Evolutionary conservation across 495 filamentous ascomycete species (phyloP).

Genomic region (Aspergillus carlsbadensis): DNA sequence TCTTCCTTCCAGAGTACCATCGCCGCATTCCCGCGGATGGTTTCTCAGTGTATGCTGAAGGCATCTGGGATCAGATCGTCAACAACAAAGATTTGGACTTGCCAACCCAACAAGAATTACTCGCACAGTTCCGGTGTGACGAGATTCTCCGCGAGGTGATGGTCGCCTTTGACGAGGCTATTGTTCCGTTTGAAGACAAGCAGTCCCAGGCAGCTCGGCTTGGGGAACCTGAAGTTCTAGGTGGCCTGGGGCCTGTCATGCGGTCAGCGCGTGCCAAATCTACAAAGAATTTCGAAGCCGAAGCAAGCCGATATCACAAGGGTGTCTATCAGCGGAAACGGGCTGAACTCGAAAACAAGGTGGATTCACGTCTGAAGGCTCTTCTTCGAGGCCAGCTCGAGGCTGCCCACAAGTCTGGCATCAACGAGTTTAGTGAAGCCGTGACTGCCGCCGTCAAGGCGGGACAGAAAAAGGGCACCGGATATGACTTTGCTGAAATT

Average conservation of each 20-base stretch:
- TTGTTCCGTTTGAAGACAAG: constrained; percentile 81
- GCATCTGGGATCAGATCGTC: constrained; percentile 97
- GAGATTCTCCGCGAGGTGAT: constrained; percentile 89
- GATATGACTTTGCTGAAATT: constrained; percentile 93
- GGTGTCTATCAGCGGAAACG: constrained; percentile 85
- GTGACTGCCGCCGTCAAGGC: constrained; percentile 80
- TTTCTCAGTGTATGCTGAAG: constrained; percentile 86
- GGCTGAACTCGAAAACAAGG: constrained; percentile 78
- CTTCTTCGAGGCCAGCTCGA: constrained; percentile 84
- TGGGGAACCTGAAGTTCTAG: constrained; percentile 70
- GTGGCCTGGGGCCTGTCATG: constrained; percentile 75
- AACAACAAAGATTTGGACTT: constrained; percentile 97
- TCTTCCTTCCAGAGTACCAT: constrained; percentile 94
- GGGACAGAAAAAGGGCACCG: constrained; percentile 84
- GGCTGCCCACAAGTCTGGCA: constrained; percentile 85
- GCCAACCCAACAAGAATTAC: constrained; percentile 92
- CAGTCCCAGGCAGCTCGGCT: constrained; percentile 69
- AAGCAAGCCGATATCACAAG: constrained; percentile 94
- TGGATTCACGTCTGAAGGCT: constrained; percentile 81
- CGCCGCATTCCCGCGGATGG: constrained; percentile 94
- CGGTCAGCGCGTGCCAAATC: constrained; percentile 67
- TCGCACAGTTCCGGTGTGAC: constrained; percentile 96
- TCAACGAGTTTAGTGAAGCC: constrained; percentile 81
- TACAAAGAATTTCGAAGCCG: constrained; percentile 79
- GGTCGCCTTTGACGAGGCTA: constrained; percentile 76